Percentiles rank a stretch among this genome's conserved stretches.
phyloP scores from a whole-genome alignment of 148 eudicot genomes.

The Amaranthus palmeri region DNA sequence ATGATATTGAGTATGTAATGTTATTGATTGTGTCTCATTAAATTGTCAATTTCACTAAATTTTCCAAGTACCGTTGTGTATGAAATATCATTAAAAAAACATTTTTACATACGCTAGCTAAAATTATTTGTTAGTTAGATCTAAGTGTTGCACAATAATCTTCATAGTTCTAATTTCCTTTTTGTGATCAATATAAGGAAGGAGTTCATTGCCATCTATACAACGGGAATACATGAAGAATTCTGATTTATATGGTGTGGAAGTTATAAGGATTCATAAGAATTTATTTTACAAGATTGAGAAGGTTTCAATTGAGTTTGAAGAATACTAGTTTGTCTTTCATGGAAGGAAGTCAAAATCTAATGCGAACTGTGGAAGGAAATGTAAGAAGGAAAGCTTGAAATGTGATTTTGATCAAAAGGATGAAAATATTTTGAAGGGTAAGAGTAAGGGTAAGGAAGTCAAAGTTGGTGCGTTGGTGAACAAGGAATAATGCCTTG shows the following conservation, averaged over 20 bases:
- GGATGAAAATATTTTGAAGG: constrained; percentile 24
- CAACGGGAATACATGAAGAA: too few relatives aligned
- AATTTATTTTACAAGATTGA: constrained; percentile 78
- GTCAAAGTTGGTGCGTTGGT: constrained; percentile 8
- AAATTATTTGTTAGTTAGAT: too few relatives aligned
- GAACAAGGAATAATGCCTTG: constrained; percentile 22
- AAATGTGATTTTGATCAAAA: constrained; percentile 11
- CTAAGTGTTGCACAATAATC: too few relatives aligned
- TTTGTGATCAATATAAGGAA: too few relatives aligned
- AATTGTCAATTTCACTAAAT: too few relatives aligned
- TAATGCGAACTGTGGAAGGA: constrained; percentile 25
- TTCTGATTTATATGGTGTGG: constrained; percentile 65
- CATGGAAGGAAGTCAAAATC: constrained; percentile 49
- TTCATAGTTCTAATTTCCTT: too few relatives aligned
- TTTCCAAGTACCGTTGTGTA: too few relatives aligned
- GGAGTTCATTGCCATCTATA: too few relatives aligned
- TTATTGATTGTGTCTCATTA: too few relatives aligned
- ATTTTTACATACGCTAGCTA: too few relatives aligned
- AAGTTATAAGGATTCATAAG: constrained; percentile 74
- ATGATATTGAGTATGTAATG: too few relatives aligned
- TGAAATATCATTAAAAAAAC: too few relatives aligned
- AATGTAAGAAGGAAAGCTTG: constrained; percentile 23
- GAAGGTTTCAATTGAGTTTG: constrained; percentile 69
- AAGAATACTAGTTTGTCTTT: constrained; percentile 71
- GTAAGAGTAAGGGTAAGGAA: constrained; percentile 15